A percentile compares a stretch with the other conserved stretches of the same genome.
Conservation (phyloP, 306 rosid genomes). For the Casuarina cunninghamiana region DNA sequence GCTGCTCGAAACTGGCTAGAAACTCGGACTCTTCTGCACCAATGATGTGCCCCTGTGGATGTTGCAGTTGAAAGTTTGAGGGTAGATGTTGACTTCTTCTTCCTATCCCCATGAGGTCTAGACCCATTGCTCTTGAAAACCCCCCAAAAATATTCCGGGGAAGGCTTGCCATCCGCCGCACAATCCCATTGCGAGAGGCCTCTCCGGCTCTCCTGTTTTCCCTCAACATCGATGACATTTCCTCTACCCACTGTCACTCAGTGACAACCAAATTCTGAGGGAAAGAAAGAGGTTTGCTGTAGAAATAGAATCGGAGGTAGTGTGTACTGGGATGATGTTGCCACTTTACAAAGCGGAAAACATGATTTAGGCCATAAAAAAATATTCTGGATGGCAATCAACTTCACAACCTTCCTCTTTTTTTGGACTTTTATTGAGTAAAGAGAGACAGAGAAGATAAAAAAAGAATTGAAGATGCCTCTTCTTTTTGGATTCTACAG, state of each 20-base stretch:
- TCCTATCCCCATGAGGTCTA: slow-evolving; percentile 25
- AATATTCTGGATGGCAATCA: slow-evolving; percentile 22
- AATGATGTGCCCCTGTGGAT: slow-evolving; percentile 20
- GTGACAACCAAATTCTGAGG: not conserved
- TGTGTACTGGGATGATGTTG: not conserved
- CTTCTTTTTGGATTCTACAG: slow-evolving; percentile 22
- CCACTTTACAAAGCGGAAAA: not conserved
- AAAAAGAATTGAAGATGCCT: slow-evolving; percentile 38
- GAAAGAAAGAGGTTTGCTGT: not conserved
- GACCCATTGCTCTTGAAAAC: slow-evolving; percentile 51
- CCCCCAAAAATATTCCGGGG: slow-evolving; percentile 63
- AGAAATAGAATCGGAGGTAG: not conserved
- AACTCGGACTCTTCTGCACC: slow-evolving; percentile 52
- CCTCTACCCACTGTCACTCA: not conserved
- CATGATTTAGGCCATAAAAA: slow-evolving; percentile 1
- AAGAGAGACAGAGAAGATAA: slow-evolving; percentile 23
- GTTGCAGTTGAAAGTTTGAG: slow-evolving; percentile 33
- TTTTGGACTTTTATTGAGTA: slow-evolving; percentile 13
- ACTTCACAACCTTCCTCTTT: slow-evolving; percentile 22
- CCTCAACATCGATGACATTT: slow-evolving; percentile 48
- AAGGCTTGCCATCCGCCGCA: slow-evolving; percentile 58
- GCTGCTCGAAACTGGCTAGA: slow-evolving; percentile 51
- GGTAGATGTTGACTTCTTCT: slow-evolving; percentile 41
- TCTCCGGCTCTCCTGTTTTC: slow-evolving; percentile 33
- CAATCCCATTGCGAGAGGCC: slow-evolving; percentile 37